Evolutionary conservation across 1,284 basidiomycete genomes (phyloP).

Genomic region (Peniophora sp.): DNA sequence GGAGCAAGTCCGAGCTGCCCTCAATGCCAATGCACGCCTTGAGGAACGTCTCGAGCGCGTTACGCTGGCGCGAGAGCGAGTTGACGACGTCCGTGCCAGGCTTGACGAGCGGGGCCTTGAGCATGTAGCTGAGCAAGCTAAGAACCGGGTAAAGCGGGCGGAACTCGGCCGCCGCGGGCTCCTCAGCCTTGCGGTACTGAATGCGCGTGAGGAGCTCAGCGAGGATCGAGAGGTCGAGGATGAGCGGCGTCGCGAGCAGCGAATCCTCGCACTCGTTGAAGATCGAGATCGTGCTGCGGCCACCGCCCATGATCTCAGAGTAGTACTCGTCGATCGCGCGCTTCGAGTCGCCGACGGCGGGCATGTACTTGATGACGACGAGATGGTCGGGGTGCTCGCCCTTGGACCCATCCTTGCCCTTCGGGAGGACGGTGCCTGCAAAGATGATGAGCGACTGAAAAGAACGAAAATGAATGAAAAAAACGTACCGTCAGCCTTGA

Average conservation of each 20-base stretch:
- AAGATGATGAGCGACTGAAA: neutral
- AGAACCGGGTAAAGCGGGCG: slow-evolving; percentile 81
- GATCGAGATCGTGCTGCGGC: slow-evolving; percentile 81
- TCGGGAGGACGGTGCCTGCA: slow-evolving; percentile 30
- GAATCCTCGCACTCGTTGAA: slow-evolving; percentile 99
- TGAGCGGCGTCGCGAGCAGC: slow-evolving; percentile 90
- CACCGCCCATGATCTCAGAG: slow-evolving; percentile 85
- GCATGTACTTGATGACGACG: slow-evolving; percentile 92
- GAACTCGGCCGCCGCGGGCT: slow-evolving; percentile 45
- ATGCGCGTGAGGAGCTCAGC: slow-evolving; percentile 94
- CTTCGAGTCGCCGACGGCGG: slow-evolving; percentile 95
- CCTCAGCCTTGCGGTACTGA: slow-evolving; percentile 62
- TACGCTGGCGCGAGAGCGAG: slow-evolving; percentile 90
- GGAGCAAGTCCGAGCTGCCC: slow-evolving; percentile 72
- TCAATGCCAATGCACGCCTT: slow-evolving; percentile 90
- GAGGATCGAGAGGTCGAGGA: slow-evolving; percentile 90
- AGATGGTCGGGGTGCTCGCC: slow-evolving; percentile 97
- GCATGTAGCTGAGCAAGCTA: slow-evolving; percentile 90
- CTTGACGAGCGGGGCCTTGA: slow-evolving; percentile 97
- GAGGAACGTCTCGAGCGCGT: slow-evolving; percentile 89
- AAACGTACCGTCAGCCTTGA: slow-evolving; percentile 18
- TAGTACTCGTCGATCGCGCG: slow-evolving; percentile 99
- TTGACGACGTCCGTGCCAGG: slow-evolving; percentile 95
- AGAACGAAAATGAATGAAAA: neutral
- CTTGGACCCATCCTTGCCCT: slow-evolving; percentile 54